phyloP scores from a whole-genome alignment of 805 yeast genomes.

The Myxozyma geophila region DNA sequence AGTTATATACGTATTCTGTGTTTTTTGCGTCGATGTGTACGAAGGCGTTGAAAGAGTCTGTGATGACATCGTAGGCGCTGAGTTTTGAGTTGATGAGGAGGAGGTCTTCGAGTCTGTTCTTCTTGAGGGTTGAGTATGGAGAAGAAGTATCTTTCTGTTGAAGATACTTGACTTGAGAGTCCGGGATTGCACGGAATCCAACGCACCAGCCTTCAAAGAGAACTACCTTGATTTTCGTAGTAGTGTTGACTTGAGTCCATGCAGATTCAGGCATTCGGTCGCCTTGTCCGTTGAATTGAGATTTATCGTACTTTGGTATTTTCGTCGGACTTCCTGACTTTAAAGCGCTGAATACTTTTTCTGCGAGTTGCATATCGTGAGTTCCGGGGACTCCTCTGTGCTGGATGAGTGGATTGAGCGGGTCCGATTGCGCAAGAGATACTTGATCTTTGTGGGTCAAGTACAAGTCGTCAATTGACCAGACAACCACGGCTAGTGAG shows the following conservation, averaged over 20 bases:
- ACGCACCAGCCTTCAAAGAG: slow-evolving; percentile 94
- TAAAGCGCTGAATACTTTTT: slow-evolving; percentile 44
- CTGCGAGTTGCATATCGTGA: slow-evolving; percentile 65
- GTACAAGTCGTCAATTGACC: slow-evolving; percentile 89
- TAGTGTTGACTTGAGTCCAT: slow-evolving; percentile 48
- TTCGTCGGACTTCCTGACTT: slow-evolving; percentile 40
- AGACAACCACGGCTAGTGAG: slow-evolving; percentile 40
- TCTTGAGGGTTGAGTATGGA: slow-evolving; percentile 31
- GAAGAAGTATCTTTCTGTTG: slow-evolving; percentile 24
- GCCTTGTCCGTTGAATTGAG: slow-evolving; percentile 72
- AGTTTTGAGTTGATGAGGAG: slow-evolving; percentile 59
- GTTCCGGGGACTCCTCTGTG: slow-evolving; percentile 96
- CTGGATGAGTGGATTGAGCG: slow-evolving; percentile 59
- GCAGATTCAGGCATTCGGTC: slow-evolving; percentile 58
- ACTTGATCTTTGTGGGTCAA: slow-evolving; percentile 66
- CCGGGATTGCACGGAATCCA: slow-evolving; percentile 62
- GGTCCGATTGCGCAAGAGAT: slow-evolving; percentile 48
- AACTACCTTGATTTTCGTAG: slow-evolving; percentile 61
- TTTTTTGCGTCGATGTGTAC: slow-evolving; percentile 65
- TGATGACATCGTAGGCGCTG: slow-evolving; percentile 54
- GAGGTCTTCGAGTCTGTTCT: slow-evolving; percentile 44
- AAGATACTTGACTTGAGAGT: slow-evolving; percentile 41
- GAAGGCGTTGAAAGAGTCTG: slow-evolving; percentile 65
- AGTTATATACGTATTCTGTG: slow-evolving; percentile 66
- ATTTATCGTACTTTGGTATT: slow-evolving; percentile 80